Evolutionary conservation across 345 rosid species (phyloP).

Genomic region (Geranium brycei): DNA sequence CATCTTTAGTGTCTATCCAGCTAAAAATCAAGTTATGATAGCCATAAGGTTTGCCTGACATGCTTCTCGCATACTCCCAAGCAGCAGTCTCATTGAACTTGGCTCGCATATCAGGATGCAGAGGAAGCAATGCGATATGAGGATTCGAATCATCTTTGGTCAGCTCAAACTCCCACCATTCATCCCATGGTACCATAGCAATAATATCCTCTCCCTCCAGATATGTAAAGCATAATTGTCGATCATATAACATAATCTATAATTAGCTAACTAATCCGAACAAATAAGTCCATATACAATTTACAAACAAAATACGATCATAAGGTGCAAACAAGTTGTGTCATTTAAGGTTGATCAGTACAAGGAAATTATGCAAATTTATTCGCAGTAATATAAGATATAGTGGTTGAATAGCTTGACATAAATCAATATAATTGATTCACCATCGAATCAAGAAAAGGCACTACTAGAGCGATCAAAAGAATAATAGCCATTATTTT

Average conservation of each 20-base stretch:
- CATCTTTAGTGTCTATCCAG: slow-evolving; percentile 85
- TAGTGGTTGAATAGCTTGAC: not conserved
- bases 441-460: not conserved
- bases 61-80: slow-evolving; percentile 88
- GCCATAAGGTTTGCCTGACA: slow-evolving; percentile 85
- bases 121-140: slow-evolving; percentile 81
- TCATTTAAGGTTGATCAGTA: not conserved
- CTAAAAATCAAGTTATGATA: slow-evolving; percentile 97
- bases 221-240: not conserved
- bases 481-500: not conserved
- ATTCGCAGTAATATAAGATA: not conserved
- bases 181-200: slow-evolving; percentile 85
- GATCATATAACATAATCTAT: not conserved
- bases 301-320: too few relatives aligned
- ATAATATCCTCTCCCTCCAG: slow-evolving; percentile 78
- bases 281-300: not conserved
- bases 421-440: not conserved
- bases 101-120: slow-evolving; percentile 79
- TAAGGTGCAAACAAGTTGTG: not conserved
- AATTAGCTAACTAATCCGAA: not conserved
- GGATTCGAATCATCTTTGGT: slow-evolving; percentile 84
- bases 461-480: not conserved
- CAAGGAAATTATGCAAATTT: too few relatives aligned
- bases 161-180: slow-evolving; percentile 98
- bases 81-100: slow-evolving; percentile 88